A percentile compares a stretch with the other conserved stretches of the same genome.
Evolutionary conservation across 192 early-diverging fungal species (phyloP).

Genomic region (Coemansia erecta): DNA sequence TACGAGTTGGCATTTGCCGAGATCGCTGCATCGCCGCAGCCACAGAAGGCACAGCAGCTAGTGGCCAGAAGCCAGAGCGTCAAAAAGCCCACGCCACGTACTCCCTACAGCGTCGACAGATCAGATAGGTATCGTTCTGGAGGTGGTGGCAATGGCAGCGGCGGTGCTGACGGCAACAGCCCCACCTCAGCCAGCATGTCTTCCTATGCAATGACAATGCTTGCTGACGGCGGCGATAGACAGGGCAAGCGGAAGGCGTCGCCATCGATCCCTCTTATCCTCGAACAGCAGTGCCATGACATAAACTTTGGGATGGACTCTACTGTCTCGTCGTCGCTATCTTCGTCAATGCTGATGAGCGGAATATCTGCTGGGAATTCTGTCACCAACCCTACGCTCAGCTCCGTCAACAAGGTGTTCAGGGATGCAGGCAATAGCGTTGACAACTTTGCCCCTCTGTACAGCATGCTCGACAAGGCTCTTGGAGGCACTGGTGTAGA

Average conservation of each 20-base stretch:
- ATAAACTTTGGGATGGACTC: background rate
- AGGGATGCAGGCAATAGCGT: background rate
- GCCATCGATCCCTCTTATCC: slow-evolving; percentile 35
- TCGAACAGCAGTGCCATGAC: slow-evolving; percentile 22
- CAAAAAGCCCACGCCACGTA: slow-evolving; percentile 20
- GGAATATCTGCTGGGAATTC: background rate
- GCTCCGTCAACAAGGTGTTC: background rate
- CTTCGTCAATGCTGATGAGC: slow-evolving; percentile 4
- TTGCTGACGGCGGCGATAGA: slow-evolving; percentile 8
- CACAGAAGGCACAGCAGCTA: slow-evolving; percentile 17
- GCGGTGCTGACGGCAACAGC: background rate
- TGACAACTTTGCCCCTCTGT: slow-evolving; percentile 3
- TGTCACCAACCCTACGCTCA: background rate
- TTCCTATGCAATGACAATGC: background rate
- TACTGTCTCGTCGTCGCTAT: slow-evolving; percentile 1
- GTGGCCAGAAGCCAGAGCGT: slow-evolving; percentile 30
- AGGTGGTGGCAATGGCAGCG: slow-evolving; percentile 14
- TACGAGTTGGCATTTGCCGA: background rate
- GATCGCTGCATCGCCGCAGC: background rate
- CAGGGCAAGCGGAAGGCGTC: slow-evolving; percentile 18
- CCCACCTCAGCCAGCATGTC: background rate
- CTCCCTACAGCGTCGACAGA: slow-evolving; percentile 31
- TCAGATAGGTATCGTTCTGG: slow-evolving; percentile 13
- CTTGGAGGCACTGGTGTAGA: background rate
- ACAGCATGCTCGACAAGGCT: slow-evolving; percentile 13